These are phyloP conservation scores for Coemansia sp. DNA, from an alignment of 192 early-diverging fungal species.

Conservation along the genomic window DNA sequence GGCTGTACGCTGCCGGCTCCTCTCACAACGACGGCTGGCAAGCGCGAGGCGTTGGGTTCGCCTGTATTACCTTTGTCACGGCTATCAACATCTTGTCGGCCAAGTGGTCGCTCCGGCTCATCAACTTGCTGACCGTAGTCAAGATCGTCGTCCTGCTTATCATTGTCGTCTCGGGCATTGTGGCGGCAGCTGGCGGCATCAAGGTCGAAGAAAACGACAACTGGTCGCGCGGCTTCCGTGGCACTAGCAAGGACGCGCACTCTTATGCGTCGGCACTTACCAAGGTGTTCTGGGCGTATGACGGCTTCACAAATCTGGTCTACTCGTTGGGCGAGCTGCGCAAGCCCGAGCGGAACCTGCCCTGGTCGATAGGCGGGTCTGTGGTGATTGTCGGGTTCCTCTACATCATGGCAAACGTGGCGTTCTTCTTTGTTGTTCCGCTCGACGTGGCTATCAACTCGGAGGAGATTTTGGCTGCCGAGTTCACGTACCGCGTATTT, in stretches of 20 bases:
- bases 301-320: slow-evolving; percentile 73
- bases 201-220: slow-evolving; percentile 24
- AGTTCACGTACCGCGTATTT: slow-evolving; percentile 58
- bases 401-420: slow-evolving; percentile 78
- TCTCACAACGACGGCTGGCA: slow-evolving; percentile 41
- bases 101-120: slow-evolving; percentile 63
- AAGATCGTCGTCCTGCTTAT: slow-evolving; percentile 68
- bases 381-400: slow-evolving; percentile 68
- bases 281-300: slow-evolving; percentile 59
- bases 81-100: slow-evolving; percentile 67
- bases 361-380: slow-evolving; percentile 74
- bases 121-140: slow-evolving; percentile 69
- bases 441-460: slow-evolving; percentile 64
- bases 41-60: slow-evolving; percentile 57
- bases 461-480: slow-evolving; percentile 60
- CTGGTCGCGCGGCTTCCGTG: slow-evolving; percentile 63
- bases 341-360: slow-evolving; percentile 73
- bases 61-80: slow-evolving; percentile 60
- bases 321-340: slow-evolving; percentile 85
- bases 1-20: slow-evolving; percentile 52
- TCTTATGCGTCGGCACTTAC: slow-evolving; percentile 55
- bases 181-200: slow-evolving; percentile 61
- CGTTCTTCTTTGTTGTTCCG: slow-evolving; percentile 78
- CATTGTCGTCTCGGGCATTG: slow-evolving; percentile 66
- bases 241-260: slow-evolving; percentile 55